Evolutionary conservation across 2,329 filamentous ascomycete genomes (phyloP), one percentile per base, ranked within the genome.

Genomic region (Fusarium guadeloupense): DNA sequence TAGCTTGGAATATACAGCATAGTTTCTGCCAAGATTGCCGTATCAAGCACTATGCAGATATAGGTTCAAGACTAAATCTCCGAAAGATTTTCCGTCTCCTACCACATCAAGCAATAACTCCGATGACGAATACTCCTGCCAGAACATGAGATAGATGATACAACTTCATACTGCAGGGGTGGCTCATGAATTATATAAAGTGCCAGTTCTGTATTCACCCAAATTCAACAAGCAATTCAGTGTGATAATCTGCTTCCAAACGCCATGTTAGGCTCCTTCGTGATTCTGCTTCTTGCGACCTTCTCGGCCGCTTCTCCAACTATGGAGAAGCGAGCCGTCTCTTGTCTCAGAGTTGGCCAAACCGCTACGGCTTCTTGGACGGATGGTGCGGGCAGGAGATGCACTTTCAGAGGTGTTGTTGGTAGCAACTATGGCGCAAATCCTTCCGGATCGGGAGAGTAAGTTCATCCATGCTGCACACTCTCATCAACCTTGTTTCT

Each of bases 341-440:
- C 65, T 8, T 68, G 66, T 25, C 63, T 68, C 2, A 62, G 57
- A 30, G 54, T 68, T 37, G 66, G 66, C 3, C 51, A 54, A 16
- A 76, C 74, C 2, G 80, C 80, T 5, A 81, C 77, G 6, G 80
- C 80, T 10, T 73, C 61, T 17, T 83, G 80, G 80, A 81, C 72
- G 3, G 80, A 82, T 40, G 69, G 71, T 40, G 76, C 73, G 0
- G 78, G 77, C 0, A 62, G 78, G 59, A 71, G 69, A 2, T 83
- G 80, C 58, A 76, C 72, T 1, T 83, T 76, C 62, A 75, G 68
- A 0, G 80, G 79, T 7, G 66, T 73, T 4, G 80, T 83, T 2
- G 80, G 80, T 3, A 78, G 77, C 53, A 82, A 82, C 65, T 83
- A 76, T 41, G 80, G 80, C n/a, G 66, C 69, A 0, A 80, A 80